A percentile compares a stretch with the other conserved stretches of the same genome.
These are phyloP conservation scores for Agrocybe pediades DNA, from an alignment of 768 basidiomycete genomes.

Conservation along the genomic window DNA sequence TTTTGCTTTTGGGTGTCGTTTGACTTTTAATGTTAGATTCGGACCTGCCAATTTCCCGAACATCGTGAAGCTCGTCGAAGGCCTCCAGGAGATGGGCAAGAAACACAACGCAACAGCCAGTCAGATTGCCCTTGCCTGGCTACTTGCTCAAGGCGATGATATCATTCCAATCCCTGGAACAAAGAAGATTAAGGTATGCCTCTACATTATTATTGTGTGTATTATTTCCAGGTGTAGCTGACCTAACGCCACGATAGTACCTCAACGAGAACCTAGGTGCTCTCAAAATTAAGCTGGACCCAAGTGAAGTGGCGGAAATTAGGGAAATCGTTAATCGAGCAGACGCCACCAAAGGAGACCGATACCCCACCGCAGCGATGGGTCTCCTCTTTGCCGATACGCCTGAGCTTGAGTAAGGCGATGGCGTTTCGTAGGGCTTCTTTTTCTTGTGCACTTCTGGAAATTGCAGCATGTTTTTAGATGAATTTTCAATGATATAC, in stretches of 20 bases:
- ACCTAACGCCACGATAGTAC: slow-evolving; percentile 21
- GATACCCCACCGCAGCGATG: neutral
- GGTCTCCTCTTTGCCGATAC: neutral
- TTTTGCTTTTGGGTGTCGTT: neutral
- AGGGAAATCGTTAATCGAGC: slow-evolving; percentile 30
- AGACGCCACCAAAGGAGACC: neutral
- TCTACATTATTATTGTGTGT: neutral
- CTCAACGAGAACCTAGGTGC: slow-evolving; percentile 46
- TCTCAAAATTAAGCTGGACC: slow-evolving; percentile 28
- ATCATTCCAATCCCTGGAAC: slow-evolving; percentile 54
- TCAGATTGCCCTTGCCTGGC: slow-evolving; percentile 51
- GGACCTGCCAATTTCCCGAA: slow-evolving; percentile 49
- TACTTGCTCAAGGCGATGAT: slow-evolving; percentile 48
- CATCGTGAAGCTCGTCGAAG: slow-evolving; percentile 41
- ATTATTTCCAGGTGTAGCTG: neutral
- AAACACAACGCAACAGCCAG: slow-evolving; percentile 44
- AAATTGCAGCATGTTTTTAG: too few species aligned
- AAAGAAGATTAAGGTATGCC: slow-evolving; percentile 28
- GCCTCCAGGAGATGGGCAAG: slow-evolving; percentile 37
- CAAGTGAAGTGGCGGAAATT: slow-evolving; percentile 36
- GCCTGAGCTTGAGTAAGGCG: neutral
- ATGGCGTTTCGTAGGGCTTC: too few species aligned
- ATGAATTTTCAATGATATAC: too few species aligned
- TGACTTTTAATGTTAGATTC: slow-evolving; percentile 21
- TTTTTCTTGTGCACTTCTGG: too few species aligned